Base-by-base conservation (phyloP, 2,329 filamentous ascomycete genomes). In the Neofusicoccum ribis region DNA sequence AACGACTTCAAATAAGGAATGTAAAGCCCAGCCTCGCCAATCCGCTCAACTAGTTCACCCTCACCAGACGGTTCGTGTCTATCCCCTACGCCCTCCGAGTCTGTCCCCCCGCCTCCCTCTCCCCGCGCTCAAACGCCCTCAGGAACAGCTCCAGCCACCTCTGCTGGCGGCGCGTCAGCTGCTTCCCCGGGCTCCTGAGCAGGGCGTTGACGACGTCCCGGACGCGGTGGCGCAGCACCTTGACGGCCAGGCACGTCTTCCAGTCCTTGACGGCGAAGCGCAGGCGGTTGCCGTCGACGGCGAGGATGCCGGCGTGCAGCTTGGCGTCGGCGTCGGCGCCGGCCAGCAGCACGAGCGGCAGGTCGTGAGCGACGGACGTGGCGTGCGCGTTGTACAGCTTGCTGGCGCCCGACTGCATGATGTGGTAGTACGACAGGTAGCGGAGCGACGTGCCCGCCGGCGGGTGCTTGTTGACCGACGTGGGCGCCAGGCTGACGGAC, bases 361-460 rank as follows among this genome's bases (percentile, higher is more conserved):
- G 91, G 49, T 93, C 89, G 51, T 96, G 90, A 0, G 90, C 88
- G 0, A 89, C 87, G 11, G 89, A 91, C 2, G 80, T 71, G 63
- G 79, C 67, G 70, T 97, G 93, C 0, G 95, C 95, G 69, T 97
- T 96, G 70, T 94, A 92, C 71, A 90, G 89, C 67, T 85, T 85
- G 85, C 89, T 51, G 90, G 56, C 43, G 79, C 81, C 92, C 3
- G 89, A 89, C 88, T 91, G 80, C 82, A 93, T 2, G 91, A 90
- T 97, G 76, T 96, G 91, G 79, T 98, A 98, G 77, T 97, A 99
- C 0, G 91, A 95, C 50, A 99, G 81, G 88, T 92, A 98, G 72
- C 88, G 89, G 44, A 93, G 66, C 82, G 82, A 7, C 17, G 46
- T 47, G 34, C 49, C 81, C 5, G 69, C 71, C 14, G 68, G 89